These are phyloP conservation scores for Pseudocercospora vitis DNA, from an alignment of 2,329 filamentous ascomycete species.

Conservation along the genomic window DNA sequence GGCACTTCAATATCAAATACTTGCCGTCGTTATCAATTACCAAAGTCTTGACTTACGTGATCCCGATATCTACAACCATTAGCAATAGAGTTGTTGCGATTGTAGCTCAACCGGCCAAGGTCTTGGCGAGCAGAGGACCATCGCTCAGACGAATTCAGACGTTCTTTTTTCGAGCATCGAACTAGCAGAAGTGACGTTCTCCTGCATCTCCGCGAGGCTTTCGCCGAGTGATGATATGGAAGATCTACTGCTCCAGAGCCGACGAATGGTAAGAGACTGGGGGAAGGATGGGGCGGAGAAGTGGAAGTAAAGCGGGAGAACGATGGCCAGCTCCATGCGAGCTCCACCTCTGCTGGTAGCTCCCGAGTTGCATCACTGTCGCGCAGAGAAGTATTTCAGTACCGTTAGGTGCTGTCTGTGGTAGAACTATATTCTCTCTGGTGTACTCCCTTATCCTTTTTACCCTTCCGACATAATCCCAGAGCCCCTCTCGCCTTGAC, in stretches of 20 bases:
- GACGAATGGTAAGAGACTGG: background rate
- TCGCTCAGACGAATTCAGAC: background rate
- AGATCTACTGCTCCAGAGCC: background rate
- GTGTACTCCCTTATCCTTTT: no score
- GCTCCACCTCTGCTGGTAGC: conserved; percentile 14
- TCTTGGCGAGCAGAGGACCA: background rate
- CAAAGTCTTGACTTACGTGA: conserved; percentile 1
- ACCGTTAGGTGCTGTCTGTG: background rate
- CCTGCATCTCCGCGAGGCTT: background rate
- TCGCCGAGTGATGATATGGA: background rate
- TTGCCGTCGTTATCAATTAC: background rate
- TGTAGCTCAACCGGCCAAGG: background rate
- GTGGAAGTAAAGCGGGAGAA: conserved; percentile 6
- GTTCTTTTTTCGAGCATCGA: background rate
- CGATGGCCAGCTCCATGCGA: conserved; percentile 15
- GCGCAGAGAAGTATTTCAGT: background rate
- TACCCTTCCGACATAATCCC: no score
- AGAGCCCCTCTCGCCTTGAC: no score
- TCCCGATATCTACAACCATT: conserved; percentile 13
- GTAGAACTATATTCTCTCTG: no score
- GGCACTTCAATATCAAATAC: conserved; percentile 5
- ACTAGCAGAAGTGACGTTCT: background rate
- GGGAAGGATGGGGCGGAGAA: background rate
- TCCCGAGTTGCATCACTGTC: conserved; percentile 15
- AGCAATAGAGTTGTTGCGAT: background rate